Percentiles rank a stretch among this genome's conserved stretches.
Evolutionary conservation across 768 basidiomycete genomes (phyloP).

Genomic region (Boletus coccyginus): DNA sequence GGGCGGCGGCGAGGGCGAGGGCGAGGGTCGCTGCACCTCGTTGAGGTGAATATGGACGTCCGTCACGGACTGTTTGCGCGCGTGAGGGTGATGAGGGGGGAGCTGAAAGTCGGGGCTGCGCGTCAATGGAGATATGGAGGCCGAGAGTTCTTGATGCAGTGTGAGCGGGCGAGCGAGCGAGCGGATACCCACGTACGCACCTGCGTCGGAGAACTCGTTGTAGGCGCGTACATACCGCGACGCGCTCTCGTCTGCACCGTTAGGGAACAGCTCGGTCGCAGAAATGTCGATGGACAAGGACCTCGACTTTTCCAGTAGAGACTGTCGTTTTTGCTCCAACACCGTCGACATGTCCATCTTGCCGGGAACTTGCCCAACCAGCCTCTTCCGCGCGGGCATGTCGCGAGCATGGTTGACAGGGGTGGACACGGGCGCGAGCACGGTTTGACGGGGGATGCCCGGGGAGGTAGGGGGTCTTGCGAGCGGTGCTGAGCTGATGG

Average conservation of each 20-base stretch:
- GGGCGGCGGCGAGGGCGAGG: slow-evolving; percentile 12
- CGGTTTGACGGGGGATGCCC: slow-evolving; percentile 48
- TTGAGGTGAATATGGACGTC: slow-evolving; percentile 45
- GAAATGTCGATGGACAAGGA: slow-evolving; percentile 67
- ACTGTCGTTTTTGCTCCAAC: slow-evolving; percentile 53
- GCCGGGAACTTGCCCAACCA: slow-evolving; percentile 47
- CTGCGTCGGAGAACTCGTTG: slow-evolving; percentile 24
- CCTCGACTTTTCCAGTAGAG: slow-evolving; percentile 46
- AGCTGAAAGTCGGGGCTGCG: slow-evolving; percentile 53
- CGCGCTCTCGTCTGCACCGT: slow-evolving; percentile 18
- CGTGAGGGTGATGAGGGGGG: slow-evolving; percentile 68
- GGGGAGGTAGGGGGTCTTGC: slow-evolving; percentile 83
- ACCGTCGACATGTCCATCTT: slow-evolving; percentile 45
- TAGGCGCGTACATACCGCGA: slow-evolving; percentile 32
- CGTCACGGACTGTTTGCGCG: slow-evolving; percentile 67
- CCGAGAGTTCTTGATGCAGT: background rate
- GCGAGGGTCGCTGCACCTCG: slow-evolving; percentile 24
- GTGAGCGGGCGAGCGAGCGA: slow-evolving; percentile 12
- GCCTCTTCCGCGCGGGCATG: slow-evolving; percentile 44
- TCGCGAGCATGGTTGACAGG: slow-evolving; percentile 28
- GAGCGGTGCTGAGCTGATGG: slow-evolving; percentile 79
- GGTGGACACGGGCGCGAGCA: slow-evolving; percentile 23
- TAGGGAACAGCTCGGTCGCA: slow-evolving; percentile 40
- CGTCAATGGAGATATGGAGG: slow-evolving; percentile 32
- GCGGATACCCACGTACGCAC: slow-evolving; percentile 6